Base-by-base conservation (phyloP, 2,329 filamentous ascomycete genomes). In the Diaporthe ampelina region DNA sequence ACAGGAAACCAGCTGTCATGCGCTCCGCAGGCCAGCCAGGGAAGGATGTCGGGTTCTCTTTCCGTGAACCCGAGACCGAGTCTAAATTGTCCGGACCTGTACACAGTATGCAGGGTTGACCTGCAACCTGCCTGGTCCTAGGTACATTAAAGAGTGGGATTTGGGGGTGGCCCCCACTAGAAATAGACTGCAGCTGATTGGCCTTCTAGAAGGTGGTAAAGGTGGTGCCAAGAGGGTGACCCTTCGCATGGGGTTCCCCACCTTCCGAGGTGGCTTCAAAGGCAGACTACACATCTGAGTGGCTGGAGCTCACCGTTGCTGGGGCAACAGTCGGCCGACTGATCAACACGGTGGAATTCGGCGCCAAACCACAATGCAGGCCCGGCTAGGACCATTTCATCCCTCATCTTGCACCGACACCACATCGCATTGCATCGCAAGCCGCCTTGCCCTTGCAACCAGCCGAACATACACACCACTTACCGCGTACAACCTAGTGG, bases 171-270 rank as follows among this genome's bases (percentile, higher is more conserved):
- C 40, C 40, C 40, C 52, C 58, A 52, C 70, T 52, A 43, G 54
- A 73, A 73, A 48, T 58, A n/a, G 32, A 40, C 32, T 8, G 21
- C 21, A 37, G 48, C 13, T 71, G 65, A 72, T 74, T 74, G 73
- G 73, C 24, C 52, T 37, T 50, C 67, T 58, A 54, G 37, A 40
- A 40, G 37, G 11, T 40, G 37, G 37, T 40, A 50, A 63, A 19
- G 40, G 43, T 35, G 37, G 40, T 57, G 56, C 35, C n/a, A 29
- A 48, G 48, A 24, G 8, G 59, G 43, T 65, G 43, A 43, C 59
- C 40, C 40, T 3, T n/a, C n/a, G 59, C 24, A 45, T 48, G 43
- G 19, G 45, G 37, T 40, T 40, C 37, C 37, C 37, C 37, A 40
- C 37, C 37, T 40, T 40, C 37, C 37, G 37, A 40, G 37, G 37